Percentiles rank a stretch among this genome's conserved stretches.
phyloP scores from a whole-genome alignment of 129 eudicot species.

The carrot (Daucus carota) region DNA sequence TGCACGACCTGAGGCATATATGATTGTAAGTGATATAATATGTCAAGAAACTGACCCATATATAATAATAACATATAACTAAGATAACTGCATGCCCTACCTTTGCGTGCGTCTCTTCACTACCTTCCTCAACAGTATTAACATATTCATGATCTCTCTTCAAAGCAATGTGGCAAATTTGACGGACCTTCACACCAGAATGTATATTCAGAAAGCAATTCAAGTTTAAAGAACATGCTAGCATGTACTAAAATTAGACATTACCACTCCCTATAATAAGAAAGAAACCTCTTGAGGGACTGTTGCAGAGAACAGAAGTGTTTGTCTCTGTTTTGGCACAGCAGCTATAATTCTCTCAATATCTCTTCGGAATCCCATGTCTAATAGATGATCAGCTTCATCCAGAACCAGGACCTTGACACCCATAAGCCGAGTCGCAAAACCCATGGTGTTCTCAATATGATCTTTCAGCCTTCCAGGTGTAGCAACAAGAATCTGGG shows the following conservation, averaged over 20 bases:
- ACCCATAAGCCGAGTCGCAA: conserved; percentile 78
- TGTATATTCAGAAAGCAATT: not conserved
- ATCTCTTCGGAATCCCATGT: conserved; percentile 98
- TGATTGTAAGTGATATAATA: conserved; percentile 2
- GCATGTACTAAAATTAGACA: conserved; percentile 4
- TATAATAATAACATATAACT: not conserved
- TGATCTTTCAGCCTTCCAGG: conserved; percentile 99
- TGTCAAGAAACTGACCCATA: conserved; percentile 4
- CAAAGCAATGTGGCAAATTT: conserved; percentile 90
- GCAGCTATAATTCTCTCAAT: conserved; percentile 86
- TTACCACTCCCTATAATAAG: conserved; percentile 22
- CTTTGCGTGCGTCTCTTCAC: conserved; percentile 97
- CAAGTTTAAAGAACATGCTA: not conserved
- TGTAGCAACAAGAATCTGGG: conserved; percentile 92
- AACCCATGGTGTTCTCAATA: conserved; percentile 87
- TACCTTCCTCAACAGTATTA: conserved; percentile 66
- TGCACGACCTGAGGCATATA: conserved; percentile 66
- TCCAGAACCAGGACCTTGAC: conserved; percentile 93
- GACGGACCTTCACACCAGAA: conserved; percentile 63
- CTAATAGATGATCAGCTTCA: conserved; percentile 96
- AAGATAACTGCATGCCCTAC: conserved; percentile 19
- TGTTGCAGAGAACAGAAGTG: conserved; percentile 94
- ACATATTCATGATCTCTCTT: conserved; percentile 86
- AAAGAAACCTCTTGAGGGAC: conserved; percentile 82
- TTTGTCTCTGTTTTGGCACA: conserved; percentile 88